A percentile compares a stretch with the other conserved stretches of the same genome.
phyloP scores from a whole-genome alignment of 441 rosid species.

The Bruguiera hainesii region DNA sequence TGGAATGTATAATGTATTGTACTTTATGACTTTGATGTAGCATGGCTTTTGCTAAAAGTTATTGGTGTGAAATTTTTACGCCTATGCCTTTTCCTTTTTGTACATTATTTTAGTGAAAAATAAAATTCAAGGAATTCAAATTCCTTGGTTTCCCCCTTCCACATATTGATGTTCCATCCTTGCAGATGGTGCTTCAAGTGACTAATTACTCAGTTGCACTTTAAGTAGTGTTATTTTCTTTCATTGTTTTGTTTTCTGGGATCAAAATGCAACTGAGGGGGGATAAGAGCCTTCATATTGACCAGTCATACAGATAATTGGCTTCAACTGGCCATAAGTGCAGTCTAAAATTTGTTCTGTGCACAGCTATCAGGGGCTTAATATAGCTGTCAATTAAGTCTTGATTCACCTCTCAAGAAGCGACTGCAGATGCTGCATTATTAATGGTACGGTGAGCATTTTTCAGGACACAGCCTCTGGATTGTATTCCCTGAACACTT shows the following conservation, averaged over 20 bases:
- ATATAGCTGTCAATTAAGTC: too few species aligned
- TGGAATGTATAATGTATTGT: constrained; percentile 14
- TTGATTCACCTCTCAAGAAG: too few species aligned
- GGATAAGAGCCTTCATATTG: too few species aligned
- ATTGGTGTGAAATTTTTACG: constrained; percentile 18
- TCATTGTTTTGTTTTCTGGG: constrained; percentile 61
- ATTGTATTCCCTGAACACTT: too few species aligned
- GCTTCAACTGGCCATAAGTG: too few species aligned
- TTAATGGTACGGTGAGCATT: too few species aligned
- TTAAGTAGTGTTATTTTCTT: constrained; percentile 72
- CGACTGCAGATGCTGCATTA: too few species aligned
- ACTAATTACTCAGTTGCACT: constrained; percentile 21
- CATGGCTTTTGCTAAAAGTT: constrained; percentile 18
- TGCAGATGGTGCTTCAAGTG: neutral
- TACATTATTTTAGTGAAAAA: constrained; percentile 14
- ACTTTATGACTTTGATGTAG: constrained; percentile 16
- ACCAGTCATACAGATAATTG: too few species aligned
- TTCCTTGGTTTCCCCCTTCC: neutral
- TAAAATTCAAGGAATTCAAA: constrained; percentile 10
- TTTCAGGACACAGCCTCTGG: too few species aligned
- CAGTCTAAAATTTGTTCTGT: too few species aligned
- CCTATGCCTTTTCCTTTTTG: constrained; percentile 11
- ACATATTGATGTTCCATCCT: too few species aligned
- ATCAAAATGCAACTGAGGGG: constrained; percentile 4
- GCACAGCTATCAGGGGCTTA: too few species aligned